These are phyloP conservation scores for Waltiozyma sp. DNA, from an alignment of 1,139 yeast genomes.

Conservation along the genomic window DNA sequence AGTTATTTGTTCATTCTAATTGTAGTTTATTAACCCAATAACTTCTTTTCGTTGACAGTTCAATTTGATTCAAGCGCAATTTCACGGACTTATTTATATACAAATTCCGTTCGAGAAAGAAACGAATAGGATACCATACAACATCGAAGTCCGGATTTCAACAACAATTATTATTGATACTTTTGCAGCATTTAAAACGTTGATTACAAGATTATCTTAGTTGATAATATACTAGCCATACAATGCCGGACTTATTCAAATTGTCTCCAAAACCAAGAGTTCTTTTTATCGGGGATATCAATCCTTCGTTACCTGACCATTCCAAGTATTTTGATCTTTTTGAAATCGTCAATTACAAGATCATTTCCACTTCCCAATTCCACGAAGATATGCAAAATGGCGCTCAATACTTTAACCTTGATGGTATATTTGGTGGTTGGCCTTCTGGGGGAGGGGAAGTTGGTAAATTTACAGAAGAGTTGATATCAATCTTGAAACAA, in stretches of 20 bases:
- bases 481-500: conserved; percentile 18
- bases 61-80: no score
- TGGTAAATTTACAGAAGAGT: conserved; percentile 13
- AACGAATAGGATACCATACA: no score
- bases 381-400: background rate
- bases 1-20: background rate
- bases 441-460: conserved; percentile 27
- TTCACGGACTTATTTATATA: no score
- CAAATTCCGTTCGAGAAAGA: no score
- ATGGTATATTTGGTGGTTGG: conserved; percentile 41
- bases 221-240: no score
- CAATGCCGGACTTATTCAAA: no score
- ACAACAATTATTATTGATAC: no score
- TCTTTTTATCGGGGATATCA: conserved; percentile 15
- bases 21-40: no score
- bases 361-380: background rate
- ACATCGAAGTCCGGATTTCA: no score
- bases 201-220: no score
- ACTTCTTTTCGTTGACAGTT: no score
- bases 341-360: conserved; percentile 31
- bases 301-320: conserved; percentile 18
- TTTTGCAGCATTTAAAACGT: no score
- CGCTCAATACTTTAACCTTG: conserved; percentile 34
- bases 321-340: conserved; percentile 27
- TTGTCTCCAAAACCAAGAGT: conserved; percentile 8